A percentile compares a stretch with the other conserved stretches of the same genome.
phyloP scores from a whole-genome alignment of 371 early-diverging fungal species.

The Massospora cicadina region DNA sequence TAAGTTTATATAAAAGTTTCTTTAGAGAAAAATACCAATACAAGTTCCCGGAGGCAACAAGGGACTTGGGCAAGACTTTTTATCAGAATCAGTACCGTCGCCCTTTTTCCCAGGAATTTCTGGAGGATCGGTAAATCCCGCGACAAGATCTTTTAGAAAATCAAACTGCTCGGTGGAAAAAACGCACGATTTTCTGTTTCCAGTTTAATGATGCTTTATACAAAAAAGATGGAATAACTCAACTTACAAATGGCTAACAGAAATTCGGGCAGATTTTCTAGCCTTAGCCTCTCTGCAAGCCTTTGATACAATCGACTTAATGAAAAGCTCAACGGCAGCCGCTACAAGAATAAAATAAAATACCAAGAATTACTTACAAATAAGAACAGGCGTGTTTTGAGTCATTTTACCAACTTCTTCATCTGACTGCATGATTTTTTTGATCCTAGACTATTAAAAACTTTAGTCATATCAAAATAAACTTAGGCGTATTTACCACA shows the following conservation, averaged over 20 bases:
- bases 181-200: slow-evolving; percentile 63
- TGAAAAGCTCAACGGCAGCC: slow-evolving; percentile 84
- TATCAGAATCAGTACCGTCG: background rate
- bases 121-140: slow-evolving; percentile 61
- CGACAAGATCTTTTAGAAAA: slow-evolving; percentile 79
- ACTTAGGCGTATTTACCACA: slow-evolving; percentile 30
- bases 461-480: slow-evolving; percentile 9
- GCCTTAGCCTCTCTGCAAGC: slow-evolving; percentile 64
- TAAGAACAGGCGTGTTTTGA: slow-evolving; percentile 91
- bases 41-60: background rate
- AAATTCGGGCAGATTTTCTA: slow-evolving; percentile 62
- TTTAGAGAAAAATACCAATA: background rate
- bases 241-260: slow-evolving; percentile 67
- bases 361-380: slow-evolving; percentile 44
- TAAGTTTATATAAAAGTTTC: background rate
- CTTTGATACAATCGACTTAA: slow-evolving; percentile 76
- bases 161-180: slow-evolving; percentile 74
- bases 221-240: slow-evolving; percentile 1
- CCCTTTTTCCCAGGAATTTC: slow-evolving; percentile 3
- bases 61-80: background rate
- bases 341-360: slow-evolving; percentile 24
- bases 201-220: background rate
- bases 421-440: slow-evolving; percentile 99
- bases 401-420: slow-evolving; percentile 99
- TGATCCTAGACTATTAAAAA: slow-evolving; percentile 80